phyloP scores from a whole-genome alignment of 177 flowering plant genomes.

The Vitis hybrid region DNA sequence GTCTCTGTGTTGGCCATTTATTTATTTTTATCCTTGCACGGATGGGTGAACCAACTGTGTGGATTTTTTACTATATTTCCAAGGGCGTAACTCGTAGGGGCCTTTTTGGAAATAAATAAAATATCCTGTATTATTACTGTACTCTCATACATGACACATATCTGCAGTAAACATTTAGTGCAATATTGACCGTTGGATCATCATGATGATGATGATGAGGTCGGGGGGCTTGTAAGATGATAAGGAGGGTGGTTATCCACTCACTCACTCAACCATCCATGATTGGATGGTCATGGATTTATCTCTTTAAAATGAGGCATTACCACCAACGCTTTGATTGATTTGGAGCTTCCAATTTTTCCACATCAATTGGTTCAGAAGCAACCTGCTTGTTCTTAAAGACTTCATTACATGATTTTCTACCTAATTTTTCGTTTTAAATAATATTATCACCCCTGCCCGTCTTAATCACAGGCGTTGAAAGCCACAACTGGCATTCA shows the following conservation, averaged over 20 bases:
- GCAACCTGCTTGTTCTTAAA: too few relatives aligned
- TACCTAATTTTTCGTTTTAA: too few relatives aligned
- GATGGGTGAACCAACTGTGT: constrained; percentile 18
- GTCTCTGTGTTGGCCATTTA: neutral
- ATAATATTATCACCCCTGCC: too few relatives aligned
- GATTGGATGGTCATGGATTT: constrained; percentile 8
- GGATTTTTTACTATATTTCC: constrained; percentile 6
- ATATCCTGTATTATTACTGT: neutral
- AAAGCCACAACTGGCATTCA: too few relatives aligned
- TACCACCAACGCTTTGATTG: neutral
- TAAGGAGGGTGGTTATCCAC: too few relatives aligned
- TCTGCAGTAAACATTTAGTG: neutral
- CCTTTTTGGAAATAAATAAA: constrained; percentile 4
- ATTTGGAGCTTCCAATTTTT: too few relatives aligned
- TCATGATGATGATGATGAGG: too few relatives aligned
- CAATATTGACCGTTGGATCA: constrained; percentile 6
- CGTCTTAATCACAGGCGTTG: too few relatives aligned
- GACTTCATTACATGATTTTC: too few relatives aligned
- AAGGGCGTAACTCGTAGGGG: constrained; percentile 7
- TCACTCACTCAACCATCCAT: neutral
- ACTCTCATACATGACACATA: neutral
- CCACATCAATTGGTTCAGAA: too few relatives aligned
- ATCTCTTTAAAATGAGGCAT: constrained; percentile 1
- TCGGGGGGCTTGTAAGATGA: neutral
- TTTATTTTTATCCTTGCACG: constrained; percentile 18